phyloP scores from a whole-genome alignment of 371 early-diverging fungal genomes.

The Fennellomyces sp. region DNA sequence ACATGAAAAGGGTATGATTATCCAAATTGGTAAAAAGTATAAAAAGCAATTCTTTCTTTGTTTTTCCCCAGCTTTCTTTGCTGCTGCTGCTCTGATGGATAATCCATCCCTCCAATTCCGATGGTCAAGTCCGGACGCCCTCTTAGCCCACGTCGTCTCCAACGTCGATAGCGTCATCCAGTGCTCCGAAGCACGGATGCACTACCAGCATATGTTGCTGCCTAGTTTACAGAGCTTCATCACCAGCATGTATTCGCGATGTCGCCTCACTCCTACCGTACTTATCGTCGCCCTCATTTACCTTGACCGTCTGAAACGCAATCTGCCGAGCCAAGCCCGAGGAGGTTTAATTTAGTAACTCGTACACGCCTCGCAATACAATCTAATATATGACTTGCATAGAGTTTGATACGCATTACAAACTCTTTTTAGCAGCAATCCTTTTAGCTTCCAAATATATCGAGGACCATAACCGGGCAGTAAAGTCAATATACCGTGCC shows the following conservation, averaged over 20 bases:
- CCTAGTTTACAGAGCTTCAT: slow-evolving; percentile 37
- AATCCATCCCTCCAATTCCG: not conserved
- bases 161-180: slow-evolving; percentile 32
- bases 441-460: slow-evolving; percentile 69
- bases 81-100: not conserved
- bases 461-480: slow-evolving; percentile 53
- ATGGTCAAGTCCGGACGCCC: slow-evolving; percentile 29
- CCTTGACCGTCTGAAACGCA: slow-evolving; percentile 63
- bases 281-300: slow-evolving; percentile 69
- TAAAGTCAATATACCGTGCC: slow-evolving; percentile 26
- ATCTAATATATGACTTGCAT: not conserved
- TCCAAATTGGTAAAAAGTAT: slow-evolving; percentile 1
- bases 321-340: slow-evolving; percentile 58
- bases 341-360: slow-evolving; percentile 35
- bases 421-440: slow-evolving; percentile 70
- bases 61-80: not conserved
- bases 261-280: slow-evolving; percentile 37
- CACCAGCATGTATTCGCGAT: slow-evolving; percentile 29
- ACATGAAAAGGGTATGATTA: not conserved
- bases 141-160: slow-evolving; percentile 32
- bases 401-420: slow-evolving; percentile 74
- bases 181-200: slow-evolving; percentile 34
- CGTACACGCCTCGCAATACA: not conserved
- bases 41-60: not conserved
- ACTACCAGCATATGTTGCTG: slow-evolving; percentile 35